A percentile compares a stretch with the other conserved stretches of the same genome.
phyloP scores from a whole-genome alignment of 225 moss, liverwort and hornwort species.

The Antitrichia curtipendula region DNA sequence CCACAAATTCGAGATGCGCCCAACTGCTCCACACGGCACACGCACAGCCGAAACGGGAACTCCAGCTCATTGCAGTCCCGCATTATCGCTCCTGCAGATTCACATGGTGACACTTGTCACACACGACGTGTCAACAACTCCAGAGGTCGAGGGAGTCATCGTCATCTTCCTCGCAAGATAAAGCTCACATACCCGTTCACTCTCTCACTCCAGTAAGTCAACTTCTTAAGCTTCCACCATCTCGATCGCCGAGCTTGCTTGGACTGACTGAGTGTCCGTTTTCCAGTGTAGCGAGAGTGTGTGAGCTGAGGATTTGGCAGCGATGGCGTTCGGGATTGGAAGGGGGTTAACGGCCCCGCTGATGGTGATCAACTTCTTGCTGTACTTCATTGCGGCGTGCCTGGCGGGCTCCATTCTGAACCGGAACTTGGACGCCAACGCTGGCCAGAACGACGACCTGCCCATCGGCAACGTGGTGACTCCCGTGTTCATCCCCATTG shows the following conservation, averaged over 20 bases:
- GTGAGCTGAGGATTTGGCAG: not conserved
- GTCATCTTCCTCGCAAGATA: not conserved
- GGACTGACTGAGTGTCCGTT: not conserved
- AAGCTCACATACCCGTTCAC: not conserved
- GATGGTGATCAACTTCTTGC: conserved; percentile 5
- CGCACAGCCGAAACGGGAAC: not conserved
- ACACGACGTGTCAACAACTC: not conserved
- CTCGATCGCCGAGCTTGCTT: not conserved
- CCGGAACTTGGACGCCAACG: conserved; percentile 9
- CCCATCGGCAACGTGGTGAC: not conserved
- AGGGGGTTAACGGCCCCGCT: conserved; percentile 1
- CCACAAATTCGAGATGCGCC: not conserved
- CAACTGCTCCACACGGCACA: not conserved
- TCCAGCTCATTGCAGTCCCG: not conserved
- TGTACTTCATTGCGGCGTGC: conserved; percentile 14
- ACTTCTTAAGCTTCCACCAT: not conserved
- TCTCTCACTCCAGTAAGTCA: not conserved
- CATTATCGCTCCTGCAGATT: too few species aligned
- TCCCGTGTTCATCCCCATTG: not conserved
- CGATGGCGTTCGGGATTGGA: conserved; percentile 19
- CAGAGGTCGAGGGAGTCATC: not conserved
- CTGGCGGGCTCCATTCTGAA: conserved; percentile 18
- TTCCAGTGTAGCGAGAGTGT: not conserved
- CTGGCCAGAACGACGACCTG: not conserved
- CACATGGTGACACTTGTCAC: not conserved